Conservation (phyloP, 306 rosid species). For the Pterocarpus macrocarpus region DNA sequence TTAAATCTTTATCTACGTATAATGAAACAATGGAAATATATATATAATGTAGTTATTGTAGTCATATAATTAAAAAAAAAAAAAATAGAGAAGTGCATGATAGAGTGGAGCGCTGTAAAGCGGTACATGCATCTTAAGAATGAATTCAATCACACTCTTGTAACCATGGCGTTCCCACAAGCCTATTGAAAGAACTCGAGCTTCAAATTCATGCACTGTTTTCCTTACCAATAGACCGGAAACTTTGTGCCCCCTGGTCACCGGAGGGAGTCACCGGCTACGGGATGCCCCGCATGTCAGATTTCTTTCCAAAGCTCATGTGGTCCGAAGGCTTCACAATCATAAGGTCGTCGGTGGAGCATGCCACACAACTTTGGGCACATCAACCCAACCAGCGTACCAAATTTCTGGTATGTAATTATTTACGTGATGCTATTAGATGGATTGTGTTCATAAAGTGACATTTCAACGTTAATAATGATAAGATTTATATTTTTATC, state of each 20-base stretch:
- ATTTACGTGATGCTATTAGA: background rate
- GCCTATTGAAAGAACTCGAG: slow-evolving; percentile 41
- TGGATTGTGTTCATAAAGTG: too few species aligned
- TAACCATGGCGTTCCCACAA: slow-evolving; percentile 55
- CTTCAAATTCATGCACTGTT: slow-evolving; percentile 42
- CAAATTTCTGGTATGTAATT: slow-evolving; percentile 58
- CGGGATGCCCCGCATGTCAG: slow-evolving; percentile 54
- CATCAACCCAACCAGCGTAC: slow-evolving; percentile 21
- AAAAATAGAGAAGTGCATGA: too few species aligned
- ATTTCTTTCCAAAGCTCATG: too few species aligned
- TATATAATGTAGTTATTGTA: too few species aligned
- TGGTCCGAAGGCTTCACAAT: slow-evolving; percentile 66
- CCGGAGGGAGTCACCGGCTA: slow-evolving; percentile 53
- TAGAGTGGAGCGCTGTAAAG: too few species aligned
- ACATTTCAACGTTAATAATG: too few species aligned
- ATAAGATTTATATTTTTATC: too few species aligned
- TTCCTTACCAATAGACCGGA: slow-evolving; percentile 49
- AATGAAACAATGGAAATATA: too few species aligned
- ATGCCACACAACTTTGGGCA: slow-evolving; percentile 67
- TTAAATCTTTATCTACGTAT: too few species aligned
- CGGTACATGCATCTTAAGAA: slow-evolving; percentile 44
- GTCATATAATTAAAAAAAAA: too few species aligned
- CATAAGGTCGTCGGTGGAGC: slow-evolving; percentile 51
- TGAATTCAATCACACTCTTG: slow-evolving; percentile 5
- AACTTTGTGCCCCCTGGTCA: slow-evolving; percentile 51